phyloP scores from a whole-genome alignment of 306 rosid genomes.

The Clitoria ternatea region DNA sequence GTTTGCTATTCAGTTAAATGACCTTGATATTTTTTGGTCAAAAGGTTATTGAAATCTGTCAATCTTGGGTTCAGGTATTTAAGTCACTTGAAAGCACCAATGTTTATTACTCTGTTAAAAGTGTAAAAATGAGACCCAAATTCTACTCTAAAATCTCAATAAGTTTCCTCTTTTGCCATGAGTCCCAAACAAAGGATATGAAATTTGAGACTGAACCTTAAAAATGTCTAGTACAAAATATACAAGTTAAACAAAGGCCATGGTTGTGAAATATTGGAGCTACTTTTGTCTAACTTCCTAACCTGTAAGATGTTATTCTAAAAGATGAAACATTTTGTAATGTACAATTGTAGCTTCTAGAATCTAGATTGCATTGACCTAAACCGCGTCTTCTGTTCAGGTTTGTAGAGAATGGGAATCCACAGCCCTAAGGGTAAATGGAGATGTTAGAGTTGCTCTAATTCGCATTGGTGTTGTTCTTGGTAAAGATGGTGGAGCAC shows the following conservation, averaged over 20 bases:
- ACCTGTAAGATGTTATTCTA: neutral
- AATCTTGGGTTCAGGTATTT: neutral
- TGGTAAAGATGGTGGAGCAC: conserved; percentile 98
- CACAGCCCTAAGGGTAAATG: conserved; percentile 61
- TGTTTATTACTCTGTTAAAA: neutral
- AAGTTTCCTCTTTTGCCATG: neutral
- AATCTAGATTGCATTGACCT: neutral
- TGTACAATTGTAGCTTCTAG: neutral
- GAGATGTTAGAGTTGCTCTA: conserved; percentile 71
- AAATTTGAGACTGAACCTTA: neutral
- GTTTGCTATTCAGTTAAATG: neutral
- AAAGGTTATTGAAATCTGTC: neutral
- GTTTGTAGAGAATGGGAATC: conserved; percentile 98
- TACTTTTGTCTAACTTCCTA: neutral
- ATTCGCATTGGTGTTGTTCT: conserved; percentile 98
- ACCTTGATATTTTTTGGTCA: neutral
- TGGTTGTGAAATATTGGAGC: neutral
- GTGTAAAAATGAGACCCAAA: neutral
- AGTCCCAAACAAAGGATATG: neutral
- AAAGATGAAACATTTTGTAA: neutral
- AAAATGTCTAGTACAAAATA: neutral
- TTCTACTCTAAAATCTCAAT: neutral
- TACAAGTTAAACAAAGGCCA: neutral
- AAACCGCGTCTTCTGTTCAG: conserved; percentile 40
- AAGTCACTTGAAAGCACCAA: neutral